phyloP scores from a whole-genome alignment of 805 yeast species.

The Metschnikowia lochheadii region DNA sequence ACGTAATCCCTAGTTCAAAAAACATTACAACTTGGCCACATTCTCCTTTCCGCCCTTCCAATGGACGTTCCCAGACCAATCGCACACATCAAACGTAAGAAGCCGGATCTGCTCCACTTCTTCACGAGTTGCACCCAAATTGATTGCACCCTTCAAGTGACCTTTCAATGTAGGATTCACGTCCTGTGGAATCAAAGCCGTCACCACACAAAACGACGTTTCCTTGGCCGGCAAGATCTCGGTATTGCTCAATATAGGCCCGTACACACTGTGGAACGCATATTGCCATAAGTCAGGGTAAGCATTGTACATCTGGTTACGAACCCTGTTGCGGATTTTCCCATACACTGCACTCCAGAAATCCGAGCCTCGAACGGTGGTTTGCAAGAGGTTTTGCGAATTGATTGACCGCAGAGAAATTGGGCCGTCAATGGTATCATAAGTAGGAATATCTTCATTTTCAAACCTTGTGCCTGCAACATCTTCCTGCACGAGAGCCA shows the following conservation, averaged over 20 bases:
- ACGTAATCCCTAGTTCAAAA: no score
- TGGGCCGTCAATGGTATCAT: constrained; percentile 42
- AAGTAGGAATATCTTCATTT: constrained; percentile 13
- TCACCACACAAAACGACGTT: constrained; percentile 71
- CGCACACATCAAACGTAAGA: constrained; percentile 59
- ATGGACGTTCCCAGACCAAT: constrained; percentile 62
- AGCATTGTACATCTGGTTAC: constrained; percentile 61
- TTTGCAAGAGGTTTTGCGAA: constrained; percentile 22
- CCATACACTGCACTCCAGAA: constrained; percentile 76
- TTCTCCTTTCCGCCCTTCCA: constrained; percentile 51
- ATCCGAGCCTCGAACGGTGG: constrained; percentile 48
- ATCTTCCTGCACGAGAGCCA: constrained; percentile 38
- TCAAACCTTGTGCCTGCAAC: constrained; percentile 36
- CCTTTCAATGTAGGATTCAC: constrained; percentile 92
- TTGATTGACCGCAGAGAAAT: constrained; percentile 30
- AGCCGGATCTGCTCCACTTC: constrained; percentile 58
- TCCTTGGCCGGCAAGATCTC: constrained; percentile 61
- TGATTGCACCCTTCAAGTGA: constrained; percentile 80
- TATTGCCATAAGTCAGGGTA: constrained; percentile 84
- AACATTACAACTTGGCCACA: constrained; percentile 47
- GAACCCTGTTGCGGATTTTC: constrained; percentile 66
- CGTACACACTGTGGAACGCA: constrained; percentile 68
- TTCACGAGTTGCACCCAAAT: constrained; percentile 66
- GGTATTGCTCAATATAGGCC: constrained; percentile 68
- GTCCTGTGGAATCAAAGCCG: constrained; percentile 85